phyloP scores from a whole-genome alignment of 768 basidiomycete species.

The Collybia sp. region DNA sequence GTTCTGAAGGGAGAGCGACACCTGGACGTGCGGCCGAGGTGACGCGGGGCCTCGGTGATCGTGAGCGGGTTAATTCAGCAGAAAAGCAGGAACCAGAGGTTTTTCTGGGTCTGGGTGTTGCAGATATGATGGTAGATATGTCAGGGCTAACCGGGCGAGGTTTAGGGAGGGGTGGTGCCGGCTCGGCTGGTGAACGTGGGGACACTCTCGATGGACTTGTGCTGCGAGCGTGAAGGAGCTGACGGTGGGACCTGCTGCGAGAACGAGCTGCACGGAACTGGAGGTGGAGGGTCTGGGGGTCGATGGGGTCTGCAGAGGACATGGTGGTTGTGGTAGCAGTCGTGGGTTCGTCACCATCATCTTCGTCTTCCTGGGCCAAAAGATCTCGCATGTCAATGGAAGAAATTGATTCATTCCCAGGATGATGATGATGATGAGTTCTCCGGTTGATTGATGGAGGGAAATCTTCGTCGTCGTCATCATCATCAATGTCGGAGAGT shows the following conservation, averaged over 20 bases:
- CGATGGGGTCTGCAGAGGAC: slow-evolving; percentile 25
- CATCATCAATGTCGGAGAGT: background rate
- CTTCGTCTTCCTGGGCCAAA: slow-evolving; percentile 16
- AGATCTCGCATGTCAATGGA: slow-evolving; percentile 30
- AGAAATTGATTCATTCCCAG: slow-evolving; percentile 29
- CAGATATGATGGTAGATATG: slow-evolving; percentile 17
- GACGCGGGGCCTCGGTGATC: background rate
- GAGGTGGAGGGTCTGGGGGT: slow-evolving; percentile 19
- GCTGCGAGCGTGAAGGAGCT: slow-evolving; percentile 11
- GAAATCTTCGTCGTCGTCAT: background rate
- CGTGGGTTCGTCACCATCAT: slow-evolving; percentile 10
- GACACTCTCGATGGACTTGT: slow-evolving; percentile 1
- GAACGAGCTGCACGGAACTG: slow-evolving; percentile 15
- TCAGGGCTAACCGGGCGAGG: slow-evolving; percentile 18
- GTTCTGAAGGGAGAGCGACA: background rate
- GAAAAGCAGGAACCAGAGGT: slow-evolving; percentile 4
- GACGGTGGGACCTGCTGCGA: slow-evolving; percentile 19
- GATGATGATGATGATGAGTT: slow-evolving; percentile 8
- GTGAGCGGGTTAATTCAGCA: background rate
- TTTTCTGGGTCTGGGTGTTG: slow-evolving; percentile 14
- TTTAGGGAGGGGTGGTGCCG: slow-evolving; percentile 1
- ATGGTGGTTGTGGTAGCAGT: slow-evolving; percentile 5
- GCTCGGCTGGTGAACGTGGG: slow-evolving; percentile 2
- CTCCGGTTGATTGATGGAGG: background rate
- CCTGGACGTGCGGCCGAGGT: background rate